Base-by-base conservation (phyloP, 2,329 filamentous ascomycete genomes). In the Podosphaera fusca region DNA sequence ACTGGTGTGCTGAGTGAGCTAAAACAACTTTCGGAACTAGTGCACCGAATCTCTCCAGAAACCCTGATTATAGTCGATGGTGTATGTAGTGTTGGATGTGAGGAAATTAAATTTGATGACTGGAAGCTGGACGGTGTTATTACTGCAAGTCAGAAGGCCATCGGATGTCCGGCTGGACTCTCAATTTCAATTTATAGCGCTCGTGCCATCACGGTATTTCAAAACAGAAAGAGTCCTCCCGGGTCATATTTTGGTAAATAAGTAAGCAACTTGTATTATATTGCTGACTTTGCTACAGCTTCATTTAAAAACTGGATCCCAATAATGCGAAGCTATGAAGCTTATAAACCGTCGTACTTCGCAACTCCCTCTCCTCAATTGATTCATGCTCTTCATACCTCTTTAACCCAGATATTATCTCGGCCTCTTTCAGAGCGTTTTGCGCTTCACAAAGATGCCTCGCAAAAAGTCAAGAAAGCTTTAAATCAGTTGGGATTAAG, bases 271-370 rank as follows among this genome's bases (percentile, higher is more conserved):
- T 30, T 49, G 45, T 8, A 1, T 21, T 10, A 21, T 12, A 8
- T 12, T 30, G 45, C 45, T 49, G 21, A 49, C 45, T 21, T 21
- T n/a, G 9, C 14, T 35, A 34, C 12, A 53, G 50, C 50, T 35
- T 53, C 50, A 34, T 53, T 53, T 10, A 33, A 38, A 35, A 53
- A 34, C 34, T 52, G 52, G 30, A 51, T 59, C 4, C 53, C 55
- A 86, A 84, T 98, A 71, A 96, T 98, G 90, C 82, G 92, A 73
- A 96, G 95, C 73, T 98, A 98, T 71, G 92, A 98, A 74, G 87
- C 87, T 61, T 87, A 89, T 75, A 98, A 96, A 74, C 81, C 92
- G 42, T 94, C 88, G 1, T 98, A 98, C 75, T 98, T 98, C 67
- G 92, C 92, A 42, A 98, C 92, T 1, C 92, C 92, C 0, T 88